Percentiles rank a stretch among this genome's conserved stretches.
Conservation (phyloP, 805 yeast species). For the Metschnikowia shivogae region DNA sequence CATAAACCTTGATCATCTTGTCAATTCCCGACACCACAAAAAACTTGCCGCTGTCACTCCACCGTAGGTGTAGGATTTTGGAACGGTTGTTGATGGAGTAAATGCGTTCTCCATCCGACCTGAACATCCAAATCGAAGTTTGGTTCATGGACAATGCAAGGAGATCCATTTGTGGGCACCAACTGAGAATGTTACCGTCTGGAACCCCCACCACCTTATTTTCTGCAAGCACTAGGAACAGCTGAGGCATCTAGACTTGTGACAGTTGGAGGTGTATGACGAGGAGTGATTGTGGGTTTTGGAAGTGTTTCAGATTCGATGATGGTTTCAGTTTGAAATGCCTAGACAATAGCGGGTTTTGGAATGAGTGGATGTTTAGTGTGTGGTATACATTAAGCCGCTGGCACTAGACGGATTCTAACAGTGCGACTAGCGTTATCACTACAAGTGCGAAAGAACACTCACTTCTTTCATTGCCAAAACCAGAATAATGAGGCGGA, state of each 20-base stretch:
- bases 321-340: no score
- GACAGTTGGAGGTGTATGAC: no score
- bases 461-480: no score
- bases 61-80: slow-evolving; percentile 28
- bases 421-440: no score
- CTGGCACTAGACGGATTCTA: no score
- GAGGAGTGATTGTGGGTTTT: no score
- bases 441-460: no score
- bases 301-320: no score
- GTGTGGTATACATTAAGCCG: no score
- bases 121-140: slow-evolving; percentile 46
- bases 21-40: slow-evolving; percentile 46
- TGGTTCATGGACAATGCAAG: slow-evolving; percentile 49
- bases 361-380: no score
- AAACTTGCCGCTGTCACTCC: slow-evolving; percentile 34
- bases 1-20: slow-evolving; percentile 40
- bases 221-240: slow-evolving; percentile 8
- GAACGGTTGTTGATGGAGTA: slow-evolving; percentile 43
- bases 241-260: background rate
- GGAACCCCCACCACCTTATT: slow-evolving; percentile 21
- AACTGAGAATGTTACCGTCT: slow-evolving; percentile 37
- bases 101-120: slow-evolving; percentile 51
- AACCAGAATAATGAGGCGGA: no score
- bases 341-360: no score
- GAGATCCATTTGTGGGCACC: slow-evolving; percentile 54